These are phyloP conservation scores for Emmonsiellopsis sp. DNA, from an alignment of 2,329 filamentous ascomycete genomes.

Conservation along the genomic window DNA sequence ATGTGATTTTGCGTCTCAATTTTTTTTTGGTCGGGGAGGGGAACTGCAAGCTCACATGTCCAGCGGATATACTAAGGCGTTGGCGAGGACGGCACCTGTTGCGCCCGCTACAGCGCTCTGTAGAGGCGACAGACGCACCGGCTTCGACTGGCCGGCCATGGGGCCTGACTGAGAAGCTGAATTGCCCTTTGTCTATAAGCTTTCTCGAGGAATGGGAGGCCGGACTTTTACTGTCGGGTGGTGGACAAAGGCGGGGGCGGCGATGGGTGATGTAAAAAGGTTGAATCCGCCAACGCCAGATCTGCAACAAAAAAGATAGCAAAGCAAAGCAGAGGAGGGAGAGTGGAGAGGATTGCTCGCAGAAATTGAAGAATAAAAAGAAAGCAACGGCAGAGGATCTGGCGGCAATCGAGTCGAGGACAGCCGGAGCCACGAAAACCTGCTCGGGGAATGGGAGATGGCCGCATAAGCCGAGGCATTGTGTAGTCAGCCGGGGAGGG, in stretches of 20 bases:
- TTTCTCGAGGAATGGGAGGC: not conserved
- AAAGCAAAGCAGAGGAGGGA: not conserved
- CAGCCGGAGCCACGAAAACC: slow-evolving; percentile 2
- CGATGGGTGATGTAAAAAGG: not conserved
- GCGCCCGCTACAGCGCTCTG: slow-evolving; percentile 86
- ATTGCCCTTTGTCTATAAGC: not conserved
- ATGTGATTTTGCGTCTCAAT: not conserved
- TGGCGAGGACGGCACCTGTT: slow-evolving; percentile 85
- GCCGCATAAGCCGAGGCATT: slow-evolving; percentile 10
- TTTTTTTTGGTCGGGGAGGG: not conserved
- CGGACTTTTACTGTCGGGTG: not conserved
- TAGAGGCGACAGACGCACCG: slow-evolving; percentile 73
- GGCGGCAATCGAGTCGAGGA: not conserved
- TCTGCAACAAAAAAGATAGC: not conserved
- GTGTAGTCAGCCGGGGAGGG: slow-evolving; percentile 2
- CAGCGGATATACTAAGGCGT: slow-evolving; percentile 89
- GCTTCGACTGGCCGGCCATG: slow-evolving; percentile 55
- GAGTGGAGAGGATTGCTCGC: not conserved
- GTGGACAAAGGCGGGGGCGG: not conserved
- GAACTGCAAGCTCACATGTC: slow-evolving; percentile 64
- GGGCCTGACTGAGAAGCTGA: not conserved
- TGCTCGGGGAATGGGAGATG: not conserved
- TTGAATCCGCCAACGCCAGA: too few species aligned
- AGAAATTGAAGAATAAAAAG: not conserved
- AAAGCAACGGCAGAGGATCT: too few species aligned